Base-by-base conservation (phyloP, 129 eudicot genomes). In the Arctium lappa region DNA sequence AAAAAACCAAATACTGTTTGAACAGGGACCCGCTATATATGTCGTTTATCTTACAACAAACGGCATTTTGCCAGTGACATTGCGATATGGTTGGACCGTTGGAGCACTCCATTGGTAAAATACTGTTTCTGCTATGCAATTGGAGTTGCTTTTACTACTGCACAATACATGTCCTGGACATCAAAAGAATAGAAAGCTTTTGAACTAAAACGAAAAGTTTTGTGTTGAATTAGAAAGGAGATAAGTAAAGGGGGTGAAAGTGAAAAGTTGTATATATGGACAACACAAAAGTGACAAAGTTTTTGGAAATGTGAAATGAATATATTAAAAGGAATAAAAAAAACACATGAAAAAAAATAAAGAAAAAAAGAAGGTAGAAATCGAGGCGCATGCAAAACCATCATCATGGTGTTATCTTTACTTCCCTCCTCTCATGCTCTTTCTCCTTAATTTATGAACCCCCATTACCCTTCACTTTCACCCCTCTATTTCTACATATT, bases 381-480 rank as follows among this genome's bases (percentile, higher is more conserved):
- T 31, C 88, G 93, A 90, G 92, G 88, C 94, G 94, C 97, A 90
- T 92, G 97, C 91, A 87, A 84, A 82, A 79, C 34, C 80, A 82
- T 85, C 87, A 92, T 92, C 89, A 92, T 92, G 73, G 48, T 92
- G 94, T 90, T 90, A 81, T 90, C 80, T 82, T 33, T 80, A 83
- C 37, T 85, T 89, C 88, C 60, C 85, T 82, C 74, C 62, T 76
- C 82, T 80, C 88, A 82, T 76, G 82, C 88, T 79, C 65, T 76
- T 50, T 80, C 82, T 80, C 79, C 66, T 38, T 72, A 72, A 69
- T 72, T 81, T 81, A 72, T 79, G 15, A 27, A 11, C 88, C 46
- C 62, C 81, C 80, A 79, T 82, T 40, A 62, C 12, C 62, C 72
- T 7, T 15, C 62, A 32, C 12, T n/a, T 38, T 65, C 30, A 9